These are phyloP conservation scores for Penicillium angulare DNA, from an alignment of 495 filamentous ascomycete species.

Conservation along the genomic window DNA sequence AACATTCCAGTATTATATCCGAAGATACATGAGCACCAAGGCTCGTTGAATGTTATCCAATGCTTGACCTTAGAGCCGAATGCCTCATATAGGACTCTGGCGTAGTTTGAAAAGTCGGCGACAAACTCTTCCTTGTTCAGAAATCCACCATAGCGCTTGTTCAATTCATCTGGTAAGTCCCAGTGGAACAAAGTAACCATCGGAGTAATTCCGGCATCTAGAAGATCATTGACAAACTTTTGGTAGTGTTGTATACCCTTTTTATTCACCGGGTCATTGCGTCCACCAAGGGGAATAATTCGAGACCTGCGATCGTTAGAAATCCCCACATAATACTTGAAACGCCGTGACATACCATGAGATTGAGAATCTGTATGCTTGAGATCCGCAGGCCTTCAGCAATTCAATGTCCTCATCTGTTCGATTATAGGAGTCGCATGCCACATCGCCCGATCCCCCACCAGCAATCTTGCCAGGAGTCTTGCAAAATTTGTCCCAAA, in stretches of 20 bases:
- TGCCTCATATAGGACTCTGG: constrained; percentile 43
- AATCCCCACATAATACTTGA: not conserved
- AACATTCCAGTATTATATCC: constrained; percentile 53
- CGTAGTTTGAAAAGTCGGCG: constrained; percentile 51
- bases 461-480: constrained; percentile 74
- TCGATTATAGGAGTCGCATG: constrained; percentile 75
- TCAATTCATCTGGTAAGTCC: constrained; percentile 52
- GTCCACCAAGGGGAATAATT: constrained; percentile 61
- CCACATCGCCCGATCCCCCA: constrained; percentile 63
- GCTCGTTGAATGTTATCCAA: constrained; percentile 60
- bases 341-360: constrained; percentile 62
- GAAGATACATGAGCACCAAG: constrained; percentile 50
- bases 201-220: constrained; percentile 47
- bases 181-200: constrained; percentile 55
- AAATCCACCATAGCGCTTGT: constrained; percentile 51
- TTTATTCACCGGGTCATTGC: constrained; percentile 46
- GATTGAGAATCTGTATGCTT: constrained; percentile 72
- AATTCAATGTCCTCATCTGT: constrained; percentile 71
- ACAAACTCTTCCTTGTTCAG: constrained; percentile 53
- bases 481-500: constrained; percentile 76
- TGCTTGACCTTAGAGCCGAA: constrained; percentile 50
- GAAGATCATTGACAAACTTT: constrained; percentile 50
- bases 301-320: constrained; percentile 50
- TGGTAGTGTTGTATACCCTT: constrained; percentile 49
- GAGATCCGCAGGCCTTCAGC: constrained; percentile 62